Conservation (phyloP, 257 asterid genomes). For the Orobanche coerulescens region DNA sequence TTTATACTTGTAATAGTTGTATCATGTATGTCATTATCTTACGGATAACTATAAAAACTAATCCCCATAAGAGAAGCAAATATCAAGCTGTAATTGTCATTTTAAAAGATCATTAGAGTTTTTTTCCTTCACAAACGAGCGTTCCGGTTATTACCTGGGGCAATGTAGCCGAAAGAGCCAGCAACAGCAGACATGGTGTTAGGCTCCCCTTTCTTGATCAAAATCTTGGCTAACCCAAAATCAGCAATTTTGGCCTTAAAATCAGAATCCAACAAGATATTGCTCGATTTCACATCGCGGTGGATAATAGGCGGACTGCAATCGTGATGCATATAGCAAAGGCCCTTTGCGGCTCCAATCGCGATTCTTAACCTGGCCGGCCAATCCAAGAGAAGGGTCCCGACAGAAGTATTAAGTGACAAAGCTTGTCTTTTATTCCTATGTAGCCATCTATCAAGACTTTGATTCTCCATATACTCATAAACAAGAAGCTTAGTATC, state of each 20-base stretch:
- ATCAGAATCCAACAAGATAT: conserved; percentile 35
- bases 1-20: no score
- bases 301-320: conserved; percentile 44
- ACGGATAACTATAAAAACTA: neutral
- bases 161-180: conserved; percentile 54
- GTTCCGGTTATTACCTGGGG: conserved; percentile 46
- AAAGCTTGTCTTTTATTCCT: conserved; percentile 23
- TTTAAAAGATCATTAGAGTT: no score
- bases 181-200: conserved; percentile 52
- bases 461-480: conserved; percentile 68
- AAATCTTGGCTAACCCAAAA: conserved; percentile 45
- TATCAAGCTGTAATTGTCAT: no score
- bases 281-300: conserved; percentile 48
- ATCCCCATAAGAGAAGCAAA: no score
- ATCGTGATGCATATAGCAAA: conserved; percentile 51
- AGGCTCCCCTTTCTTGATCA: conserved; percentile 40
- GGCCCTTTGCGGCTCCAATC: conserved; percentile 49
- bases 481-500: conserved; percentile 65
- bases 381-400: conserved; percentile 40
- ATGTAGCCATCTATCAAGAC: conserved; percentile 80
- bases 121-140: no score
- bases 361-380: conserved; percentile 47
- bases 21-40: neutral
- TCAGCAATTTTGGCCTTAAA: conserved; percentile 55
- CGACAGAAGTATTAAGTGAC: neutral